phyloP scores from a whole-genome alignment of 2,329 filamentous ascomycete genomes.

The Thelonectria discophora region DNA sequence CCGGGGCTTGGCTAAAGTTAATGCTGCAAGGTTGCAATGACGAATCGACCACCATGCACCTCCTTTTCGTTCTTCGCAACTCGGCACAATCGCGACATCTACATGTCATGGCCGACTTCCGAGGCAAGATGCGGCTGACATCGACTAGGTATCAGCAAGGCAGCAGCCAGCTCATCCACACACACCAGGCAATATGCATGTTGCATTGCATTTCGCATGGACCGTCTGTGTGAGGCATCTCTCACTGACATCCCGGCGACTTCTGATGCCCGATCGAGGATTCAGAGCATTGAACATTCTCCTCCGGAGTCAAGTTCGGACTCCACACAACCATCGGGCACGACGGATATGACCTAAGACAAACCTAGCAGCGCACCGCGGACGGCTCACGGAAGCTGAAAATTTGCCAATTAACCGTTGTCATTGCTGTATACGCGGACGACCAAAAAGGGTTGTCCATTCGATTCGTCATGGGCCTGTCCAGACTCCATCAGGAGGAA shows the following conservation, averaged over 20 bases:
- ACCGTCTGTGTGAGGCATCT: background rate
- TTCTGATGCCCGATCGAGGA: constrained; percentile 10
- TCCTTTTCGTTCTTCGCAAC: background rate
- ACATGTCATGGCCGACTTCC: background rate
- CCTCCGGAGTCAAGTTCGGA: background rate
- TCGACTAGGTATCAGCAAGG: background rate
- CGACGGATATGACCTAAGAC: constrained; percentile 6
- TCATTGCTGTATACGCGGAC: constrained; percentile 5
- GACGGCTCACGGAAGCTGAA: background rate
- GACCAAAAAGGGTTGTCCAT: background rate
- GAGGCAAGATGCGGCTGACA: background rate
- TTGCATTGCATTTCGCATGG: background rate
- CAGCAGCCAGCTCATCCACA: no score
- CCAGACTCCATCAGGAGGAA: background rate
- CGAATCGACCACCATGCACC: background rate
- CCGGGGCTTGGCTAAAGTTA: background rate
- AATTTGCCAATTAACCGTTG: background rate
- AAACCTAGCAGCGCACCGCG: background rate
- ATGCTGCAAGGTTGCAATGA: constrained; percentile 1
- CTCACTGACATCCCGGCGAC: no score
- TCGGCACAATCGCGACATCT: background rate
- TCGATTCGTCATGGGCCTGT: background rate
- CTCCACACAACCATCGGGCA: constrained; percentile 19
- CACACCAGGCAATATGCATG: background rate
- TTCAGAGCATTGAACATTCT: background rate